These are phyloP conservation scores for Apostasia ramifera DNA, from an alignment of 106 monocot species.

Conservation along the genomic window DNA sequence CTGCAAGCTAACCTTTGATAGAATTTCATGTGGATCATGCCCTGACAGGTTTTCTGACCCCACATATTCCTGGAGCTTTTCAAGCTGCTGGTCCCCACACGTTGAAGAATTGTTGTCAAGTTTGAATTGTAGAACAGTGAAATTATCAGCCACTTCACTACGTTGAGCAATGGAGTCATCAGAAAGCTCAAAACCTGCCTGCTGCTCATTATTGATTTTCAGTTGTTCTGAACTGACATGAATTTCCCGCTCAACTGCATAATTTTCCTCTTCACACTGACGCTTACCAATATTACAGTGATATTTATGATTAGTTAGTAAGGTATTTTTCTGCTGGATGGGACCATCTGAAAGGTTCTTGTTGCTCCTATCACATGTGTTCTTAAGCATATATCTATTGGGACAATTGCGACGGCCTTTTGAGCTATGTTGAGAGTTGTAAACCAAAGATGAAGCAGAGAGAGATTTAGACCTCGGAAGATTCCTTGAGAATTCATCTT, in stretches of 20 bases:
- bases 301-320: conserved; percentile 10
- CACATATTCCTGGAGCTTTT: background rate
- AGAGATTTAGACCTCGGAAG: conserved; percentile 53
- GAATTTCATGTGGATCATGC: background rate
- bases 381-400: conserved; percentile 26
- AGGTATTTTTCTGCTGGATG: conserved; percentile 3
- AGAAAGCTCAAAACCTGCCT: conserved; percentile 6
- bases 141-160: background rate
- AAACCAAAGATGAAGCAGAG: conserved; percentile 26
- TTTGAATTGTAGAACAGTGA: background rate
- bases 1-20: background rate
- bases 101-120: background rate
- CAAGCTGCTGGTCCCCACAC: background rate
- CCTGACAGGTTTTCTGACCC: background rate
- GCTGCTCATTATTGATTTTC: conserved; percentile 7
- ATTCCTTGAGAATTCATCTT: conserved; percentile 22
- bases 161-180: background rate
- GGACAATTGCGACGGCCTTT: conserved; percentile 15
- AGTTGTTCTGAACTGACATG: conserved; percentile 27
- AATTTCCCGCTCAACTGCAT: conserved; percentile 28
- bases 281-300: background rate
- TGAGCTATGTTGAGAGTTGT: conserved; percentile 21
- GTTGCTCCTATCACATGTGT: conserved; percentile 23
- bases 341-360: conserved; percentile 15
- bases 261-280: conserved; percentile 22